Conservation (phyloP, 1,139 yeast species). For the Hansenula sp. region DNA sequence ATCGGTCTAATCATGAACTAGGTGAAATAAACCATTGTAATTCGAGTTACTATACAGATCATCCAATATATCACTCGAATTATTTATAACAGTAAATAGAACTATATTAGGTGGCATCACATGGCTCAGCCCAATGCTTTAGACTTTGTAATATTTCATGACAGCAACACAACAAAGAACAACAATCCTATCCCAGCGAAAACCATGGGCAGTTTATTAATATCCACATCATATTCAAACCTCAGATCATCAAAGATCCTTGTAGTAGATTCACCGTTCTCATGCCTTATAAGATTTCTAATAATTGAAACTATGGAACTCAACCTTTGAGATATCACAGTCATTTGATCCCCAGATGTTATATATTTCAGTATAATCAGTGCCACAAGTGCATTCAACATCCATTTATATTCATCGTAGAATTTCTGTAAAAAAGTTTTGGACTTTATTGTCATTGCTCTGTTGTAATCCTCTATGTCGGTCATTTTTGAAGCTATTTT, state of each 20-base stretch:
- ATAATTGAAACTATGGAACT: too few relatives aligned
- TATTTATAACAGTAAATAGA: too few relatives aligned
- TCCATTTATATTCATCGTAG: background rate
- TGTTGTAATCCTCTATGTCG: too few relatives aligned
- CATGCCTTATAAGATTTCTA: background rate
- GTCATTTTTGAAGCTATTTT: too few relatives aligned
- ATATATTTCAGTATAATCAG: background rate
- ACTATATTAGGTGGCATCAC: too few relatives aligned
- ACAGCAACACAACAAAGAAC: background rate
- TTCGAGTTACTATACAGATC: too few relatives aligned
- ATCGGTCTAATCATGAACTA: too few relatives aligned
- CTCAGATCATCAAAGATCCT: constrained; percentile 1
- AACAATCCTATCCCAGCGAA: background rate
- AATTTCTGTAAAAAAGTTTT: background rate
- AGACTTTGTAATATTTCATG: background rate
- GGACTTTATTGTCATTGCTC: background rate
- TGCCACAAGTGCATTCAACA: background rate
- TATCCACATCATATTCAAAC: constrained; percentile 1
- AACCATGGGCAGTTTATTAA: constrained; percentile 1
- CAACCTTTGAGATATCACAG: background rate
- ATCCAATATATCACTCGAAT: too few relatives aligned
- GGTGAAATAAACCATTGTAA: too few relatives aligned
- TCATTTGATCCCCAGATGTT: background rate
- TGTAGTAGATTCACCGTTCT: background rate
- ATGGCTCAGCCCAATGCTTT: too few relatives aligned